phyloP scores from a whole-genome alignment of 257 asterid species.

The Solanum peruvianum region DNA sequence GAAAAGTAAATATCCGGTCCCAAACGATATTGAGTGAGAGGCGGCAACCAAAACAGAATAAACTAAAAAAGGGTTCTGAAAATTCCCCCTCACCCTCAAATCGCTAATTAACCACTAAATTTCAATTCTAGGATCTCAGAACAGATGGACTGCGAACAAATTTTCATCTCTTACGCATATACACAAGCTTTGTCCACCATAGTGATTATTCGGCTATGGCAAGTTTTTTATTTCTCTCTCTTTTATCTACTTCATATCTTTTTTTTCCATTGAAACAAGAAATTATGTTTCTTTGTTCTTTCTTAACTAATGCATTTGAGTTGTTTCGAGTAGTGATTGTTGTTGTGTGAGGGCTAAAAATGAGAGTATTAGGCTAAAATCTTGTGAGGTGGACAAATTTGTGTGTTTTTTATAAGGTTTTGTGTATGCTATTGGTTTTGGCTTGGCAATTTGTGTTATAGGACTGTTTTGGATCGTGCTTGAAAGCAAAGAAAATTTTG shows the following conservation, averaged over 20 bases:
- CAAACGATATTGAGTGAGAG: background rate
- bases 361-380: background rate
- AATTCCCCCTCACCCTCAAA: background rate
- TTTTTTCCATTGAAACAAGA: background rate
- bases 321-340: background rate
- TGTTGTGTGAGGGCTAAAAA: background rate
- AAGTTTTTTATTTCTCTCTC: background rate
- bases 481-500: background rate
- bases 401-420: background rate
- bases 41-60: background rate
- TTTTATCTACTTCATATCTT: background rate
- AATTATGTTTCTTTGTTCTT: background rate
- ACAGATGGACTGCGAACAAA: background rate
- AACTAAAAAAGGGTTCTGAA: background rate
- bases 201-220: background rate
- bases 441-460: background rate
- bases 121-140: background rate
- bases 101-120: background rate
- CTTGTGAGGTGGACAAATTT: background rate
- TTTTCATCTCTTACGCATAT: background rate
- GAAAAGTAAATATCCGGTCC: background rate
- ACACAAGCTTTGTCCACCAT: background rate
- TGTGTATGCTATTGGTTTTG: background rate
- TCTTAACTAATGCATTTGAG: background rate
- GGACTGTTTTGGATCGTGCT: background rate